Evolutionary conservation across 768 basidiomycete species (phyloP).

Genomic region (Boletus vermiculosoides): DNA sequence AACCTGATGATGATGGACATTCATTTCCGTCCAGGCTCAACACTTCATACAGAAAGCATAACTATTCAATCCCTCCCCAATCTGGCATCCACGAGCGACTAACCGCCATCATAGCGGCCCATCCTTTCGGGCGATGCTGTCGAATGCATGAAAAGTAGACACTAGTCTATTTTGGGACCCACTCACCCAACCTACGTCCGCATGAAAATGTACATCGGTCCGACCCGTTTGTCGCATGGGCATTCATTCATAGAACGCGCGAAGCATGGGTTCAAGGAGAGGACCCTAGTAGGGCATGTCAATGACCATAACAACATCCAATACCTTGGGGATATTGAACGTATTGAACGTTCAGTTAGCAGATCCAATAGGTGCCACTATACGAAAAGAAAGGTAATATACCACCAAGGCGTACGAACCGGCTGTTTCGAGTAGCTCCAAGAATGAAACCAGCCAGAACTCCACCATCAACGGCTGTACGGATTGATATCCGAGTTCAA

Average conservation of each 20-base stretch:
- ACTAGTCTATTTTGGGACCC: neutral
- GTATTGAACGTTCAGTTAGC: neutral
- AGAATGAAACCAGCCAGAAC: neutral
- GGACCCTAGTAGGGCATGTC: neutral
- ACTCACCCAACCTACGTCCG: neutral
- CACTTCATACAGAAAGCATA: neutral
- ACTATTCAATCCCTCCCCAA: neutral
- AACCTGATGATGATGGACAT: neutral
- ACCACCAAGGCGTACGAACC: neutral
- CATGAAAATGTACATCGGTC: neutral
- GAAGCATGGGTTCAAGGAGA: neutral
- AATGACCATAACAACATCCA: neutral
- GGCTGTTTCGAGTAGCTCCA: neutral
- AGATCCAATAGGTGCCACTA: neutral
- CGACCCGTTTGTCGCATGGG: neutral
- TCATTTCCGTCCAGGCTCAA: slow-evolving; percentile 1
- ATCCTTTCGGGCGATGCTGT: neutral
- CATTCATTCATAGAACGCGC: neutral
- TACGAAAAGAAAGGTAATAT: neutral
- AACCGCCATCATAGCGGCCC: slow-evolving; percentile 1
- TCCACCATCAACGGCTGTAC: neutral
- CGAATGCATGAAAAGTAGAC: neutral
- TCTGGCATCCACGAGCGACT: neutral
- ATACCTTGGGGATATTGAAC: neutral
- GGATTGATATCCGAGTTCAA: neutral